phyloP scores from a whole-genome alignment of 164 flowering plant species.

The Chloranthus sessilifolius region DNA sequence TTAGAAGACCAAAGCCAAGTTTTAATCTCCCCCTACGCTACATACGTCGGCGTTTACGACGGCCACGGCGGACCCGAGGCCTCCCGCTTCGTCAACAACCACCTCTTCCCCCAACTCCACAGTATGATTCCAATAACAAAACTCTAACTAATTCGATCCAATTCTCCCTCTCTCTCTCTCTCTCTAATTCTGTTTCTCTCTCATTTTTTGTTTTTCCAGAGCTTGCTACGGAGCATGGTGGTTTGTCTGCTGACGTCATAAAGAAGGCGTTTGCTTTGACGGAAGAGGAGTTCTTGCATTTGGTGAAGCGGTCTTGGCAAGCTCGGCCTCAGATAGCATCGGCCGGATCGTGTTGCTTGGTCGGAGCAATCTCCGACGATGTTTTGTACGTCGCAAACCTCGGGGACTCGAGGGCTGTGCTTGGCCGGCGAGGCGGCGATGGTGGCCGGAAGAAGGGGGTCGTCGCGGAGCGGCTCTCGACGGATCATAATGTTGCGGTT shows the following conservation, averaged over 20 bases:
- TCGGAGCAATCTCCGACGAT: constrained; percentile 35
- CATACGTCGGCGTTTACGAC: constrained; percentile 56
- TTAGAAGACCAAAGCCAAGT: constrained; percentile 61
- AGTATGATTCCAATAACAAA: constrained; percentile 10
- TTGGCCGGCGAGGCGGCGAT: constrained; percentile 22
- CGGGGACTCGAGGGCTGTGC: constrained; percentile 44
- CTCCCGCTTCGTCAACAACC: constrained; percentile 45
- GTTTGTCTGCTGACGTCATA: constrained; percentile 34
- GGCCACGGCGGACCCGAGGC: constrained; percentile 72
- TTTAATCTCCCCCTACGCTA: constrained; percentile 41
- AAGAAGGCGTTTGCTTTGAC: constrained; percentile 38
- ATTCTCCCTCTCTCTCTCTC: not conserved
- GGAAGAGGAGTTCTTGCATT: constrained; percentile 31
- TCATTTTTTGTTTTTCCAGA: constrained; percentile 13
- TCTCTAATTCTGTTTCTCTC: not conserved
- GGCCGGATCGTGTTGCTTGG: constrained; percentile 44
- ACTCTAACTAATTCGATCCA: not conserved
- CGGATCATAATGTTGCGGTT: constrained; percentile 80
- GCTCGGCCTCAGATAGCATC: constrained; percentile 36
- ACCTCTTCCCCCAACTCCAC: constrained; percentile 34
- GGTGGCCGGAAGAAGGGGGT: constrained; percentile 17
- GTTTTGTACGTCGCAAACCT: constrained; percentile 39
- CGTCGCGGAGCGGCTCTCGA: constrained; percentile 61
- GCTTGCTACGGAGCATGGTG: constrained; percentile 37
- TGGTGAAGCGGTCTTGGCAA: constrained; percentile 35